Percentiles rank a stretch among this genome's conserved stretches.
Conservation (phyloP, 352 stramenopile genomes). For the Globisporangium middletonii region DNA sequence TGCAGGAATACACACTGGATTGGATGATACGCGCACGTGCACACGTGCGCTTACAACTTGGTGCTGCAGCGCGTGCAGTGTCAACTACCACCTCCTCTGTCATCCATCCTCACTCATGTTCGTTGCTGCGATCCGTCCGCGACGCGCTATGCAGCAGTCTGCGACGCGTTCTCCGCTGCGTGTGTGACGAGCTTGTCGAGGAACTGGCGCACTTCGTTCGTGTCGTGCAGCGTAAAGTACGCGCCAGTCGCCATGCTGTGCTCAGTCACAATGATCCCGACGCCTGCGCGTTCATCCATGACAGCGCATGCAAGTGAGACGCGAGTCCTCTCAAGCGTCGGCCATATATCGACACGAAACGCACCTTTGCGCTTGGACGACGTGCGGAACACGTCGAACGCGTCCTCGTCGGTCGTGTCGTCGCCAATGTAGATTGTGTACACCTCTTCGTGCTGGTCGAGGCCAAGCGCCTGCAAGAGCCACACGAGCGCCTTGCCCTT, state of each 20-base stretch:
- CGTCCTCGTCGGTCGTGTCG: conserved; percentile 88
- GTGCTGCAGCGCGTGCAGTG: neutral
- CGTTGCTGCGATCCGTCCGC: neutral
- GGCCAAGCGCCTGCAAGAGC: conserved; percentile 67
- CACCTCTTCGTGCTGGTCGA: conserved; percentile 69
- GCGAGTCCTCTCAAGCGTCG: neutral
- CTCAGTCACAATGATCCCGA: conserved; percentile 83
- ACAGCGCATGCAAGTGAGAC: neutral
- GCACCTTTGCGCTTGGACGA: conserved; percentile 42
- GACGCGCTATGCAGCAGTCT: conserved; percentile 6
- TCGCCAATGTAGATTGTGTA: conserved; percentile 92
- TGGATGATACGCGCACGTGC: neutral
- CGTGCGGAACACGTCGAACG: conserved; percentile 64
- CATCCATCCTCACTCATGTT: neutral
- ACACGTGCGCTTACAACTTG: neutral
- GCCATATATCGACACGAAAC: too few relatives aligned
- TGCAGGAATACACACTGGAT: too few relatives aligned
- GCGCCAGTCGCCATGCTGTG: conserved; percentile 59
- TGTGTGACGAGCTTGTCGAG: conserved; percentile 58
- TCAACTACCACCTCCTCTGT: neutral
- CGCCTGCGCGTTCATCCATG: conserved; percentile 19
- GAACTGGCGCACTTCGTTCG: conserved; percentile 66
- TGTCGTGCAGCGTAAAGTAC: conserved; percentile 75
- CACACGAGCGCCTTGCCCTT: conserved; percentile 88
- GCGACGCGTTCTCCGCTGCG: conserved; percentile 5